Base-by-base conservation (phyloP, 2,329 filamentous ascomycete genomes). In the Phyllosticta citrichinensis region DNA sequence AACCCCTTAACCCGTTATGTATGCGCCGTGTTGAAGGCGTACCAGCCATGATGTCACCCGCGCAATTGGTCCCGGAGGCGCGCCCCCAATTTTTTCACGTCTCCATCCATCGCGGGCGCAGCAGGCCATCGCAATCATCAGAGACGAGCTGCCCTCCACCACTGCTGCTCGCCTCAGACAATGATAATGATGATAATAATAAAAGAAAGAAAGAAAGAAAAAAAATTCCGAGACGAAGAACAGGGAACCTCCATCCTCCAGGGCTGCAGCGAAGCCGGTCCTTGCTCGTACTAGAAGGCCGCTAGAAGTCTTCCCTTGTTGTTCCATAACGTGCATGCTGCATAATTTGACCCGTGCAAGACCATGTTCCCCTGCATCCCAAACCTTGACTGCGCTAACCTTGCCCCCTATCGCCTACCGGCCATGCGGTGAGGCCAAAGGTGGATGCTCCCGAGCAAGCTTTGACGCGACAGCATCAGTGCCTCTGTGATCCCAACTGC, bases 401-500 rank as follows among this genome's bases (percentile, higher is more conserved):
- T 22, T 53, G 52, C 52, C 52, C 25, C 52, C 20, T 53, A 53
- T 53, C 52, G 20, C 12, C 25, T 14, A 53, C 52, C 27, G 25
- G 33, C 33, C 47, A 54, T 61, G 58, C 58, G 58, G 58, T 61
- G 58, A 61, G 58, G 52, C n/a, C 53, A 25, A 24, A 24, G 51
- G 58, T 61, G 58, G 58, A 61, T 61, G 60, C 60, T 57, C 55
- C 60, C 57, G 55, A 70, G 33, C 71, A 71, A 68, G 67, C 69
- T 67, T 65, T 54, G 53, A 53, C 57, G 58, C 51, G 55, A 57
- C 64, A 67, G 69, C 68, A 68, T 63, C 65, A 68, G 58, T 68
- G 68, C 66, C 70, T 66, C 64, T 68, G 66, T 68, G 66, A 66
- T 63, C 63, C 65, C 65, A 65, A 65, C 64, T 64, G 64, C 64